Base-by-base conservation (phyloP, 192 early-diverging fungal genomes). In the Gryganskiella cystojenkinii region DNA sequence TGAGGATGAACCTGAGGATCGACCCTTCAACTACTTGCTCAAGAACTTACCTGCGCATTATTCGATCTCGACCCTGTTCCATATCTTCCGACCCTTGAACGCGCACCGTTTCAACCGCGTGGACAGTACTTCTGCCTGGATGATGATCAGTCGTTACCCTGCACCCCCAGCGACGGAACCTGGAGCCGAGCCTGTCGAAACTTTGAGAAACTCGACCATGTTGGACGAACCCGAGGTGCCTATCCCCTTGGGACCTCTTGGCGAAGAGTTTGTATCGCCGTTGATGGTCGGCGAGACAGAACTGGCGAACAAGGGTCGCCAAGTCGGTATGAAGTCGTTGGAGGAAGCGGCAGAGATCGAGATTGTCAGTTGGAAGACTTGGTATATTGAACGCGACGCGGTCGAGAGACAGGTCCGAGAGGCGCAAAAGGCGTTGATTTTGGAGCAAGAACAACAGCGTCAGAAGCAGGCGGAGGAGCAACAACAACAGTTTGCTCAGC, bases 81-180 rank as follows among this genome's bases (percentile, higher is more conserved):
- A 70, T 10, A 64, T 88, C 3, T 87, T 86, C 61, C 51, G 56
- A 17, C 62, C 79, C n/a, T 56, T 88, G 9, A 83, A 83, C 30
- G 75, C 81, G 1, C 64, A 83, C 37, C 53, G 67, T 7, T 78
- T 90, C 51, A 78, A 78, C 2, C 90, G 89, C 86, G 60, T 87
- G 24, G 81, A 87, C 42, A 71, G 79, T 40, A 79, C 47, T 3
- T 61, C 56, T 4, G 90, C 88, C 13, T 87, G 83, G 72, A 34
- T 93, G 14, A 84, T 72, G 19, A 49, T 91, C n/a, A 80, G 72
- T 27, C 61, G 76, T 0, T 49, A 30, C 15, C 71, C 71, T 9
- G 63, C 50, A 54, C 15, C 27, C 3, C 40, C 44, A 10, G 58
- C 54, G 33, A 58, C 61, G 8, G 64, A 61, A 45, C 55, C 61